Evolutionary conservation across 2,329 filamentous ascomycete genomes (phyloP), one percentile per base, ranked within the genome.

Genomic region (Aureobasidium lini): DNA sequence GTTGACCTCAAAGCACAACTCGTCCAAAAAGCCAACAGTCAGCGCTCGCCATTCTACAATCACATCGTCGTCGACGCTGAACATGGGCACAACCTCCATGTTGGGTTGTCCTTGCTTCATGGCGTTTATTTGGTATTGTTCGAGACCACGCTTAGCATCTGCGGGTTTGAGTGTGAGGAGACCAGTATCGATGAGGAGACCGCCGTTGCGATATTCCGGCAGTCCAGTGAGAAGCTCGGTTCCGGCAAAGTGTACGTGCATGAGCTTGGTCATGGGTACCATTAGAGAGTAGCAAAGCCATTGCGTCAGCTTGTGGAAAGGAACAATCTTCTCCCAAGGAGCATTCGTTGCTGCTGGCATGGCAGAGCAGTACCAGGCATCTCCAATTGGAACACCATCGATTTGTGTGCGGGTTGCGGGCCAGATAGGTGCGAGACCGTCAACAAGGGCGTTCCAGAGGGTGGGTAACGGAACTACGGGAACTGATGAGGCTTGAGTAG

Each of bases 241-340:
- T 44, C 90, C 90, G 3, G 87, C 85, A 71, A 94, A 94, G 64
- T 90, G 84, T 61, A 95, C 85, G 60, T 87, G 83, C 66, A 95
- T 84, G 23, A 95, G 74, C 64, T 85, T 88, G 59, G 86, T 84
- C 87, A 96, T 95, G 0, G 91, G 91, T 28, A 91, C 87, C 89
- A 95, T 95, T 59, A 96, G 82, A 2, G 90, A 95, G 75, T 96
- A 96, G 52, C 88, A 90, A 59, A 96, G 85, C 92, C 92, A 96
- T 73, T 96, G 91, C 0, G 91, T 95, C 37, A 95, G 81, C 75
- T 95, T 96, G 78, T 96, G 92, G 77, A 96, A 95, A 0, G 91
- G 91, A 10, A 93, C 83, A 67, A 95, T 93, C 65, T 81, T 86
- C 70, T 93, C 88, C 87, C 88, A 90, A 0, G 84, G 80, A 64